Percentiles rank a stretch among this genome's conserved stretches.
phyloP scores from a whole-genome alignment of 495 filamentous ascomycete species.

The Podospora anserina region DNA sequence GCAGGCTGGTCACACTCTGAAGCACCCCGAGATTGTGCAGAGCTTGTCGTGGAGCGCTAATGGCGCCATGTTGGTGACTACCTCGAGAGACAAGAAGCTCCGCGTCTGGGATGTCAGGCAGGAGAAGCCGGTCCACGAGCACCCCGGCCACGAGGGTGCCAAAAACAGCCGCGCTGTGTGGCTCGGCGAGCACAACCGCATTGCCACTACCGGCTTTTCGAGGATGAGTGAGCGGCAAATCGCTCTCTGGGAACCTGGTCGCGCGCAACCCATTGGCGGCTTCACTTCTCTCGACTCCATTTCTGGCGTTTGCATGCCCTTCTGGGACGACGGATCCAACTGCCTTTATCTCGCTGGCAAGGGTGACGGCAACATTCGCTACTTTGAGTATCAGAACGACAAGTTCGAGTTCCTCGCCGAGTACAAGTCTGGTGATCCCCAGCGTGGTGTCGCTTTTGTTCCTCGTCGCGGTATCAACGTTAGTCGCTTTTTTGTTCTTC shows the following conservation, averaged over 20 bases:
- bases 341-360: slow-evolving; percentile 93
- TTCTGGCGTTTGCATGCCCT: slow-evolving; percentile 97
- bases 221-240: slow-evolving; percentile 97
- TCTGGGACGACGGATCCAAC: slow-evolving; percentile 96
- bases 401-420: slow-evolving; percentile 95
- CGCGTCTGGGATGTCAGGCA: slow-evolving; percentile 96
- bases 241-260: slow-evolving; percentile 89
- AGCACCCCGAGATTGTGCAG: slow-evolving; percentile 87
- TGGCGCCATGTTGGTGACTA: slow-evolving; percentile 84
- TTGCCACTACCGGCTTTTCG: slow-evolving; percentile 95
- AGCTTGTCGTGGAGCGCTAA: slow-evolving; percentile 94
- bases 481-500: slow-evolving; percentile 35
- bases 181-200: slow-evolving; percentile 92
- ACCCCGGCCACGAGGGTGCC: slow-evolving; percentile 80
- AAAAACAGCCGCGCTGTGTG: slow-evolving; percentile 96
- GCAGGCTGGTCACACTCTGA: slow-evolving; percentile 65
- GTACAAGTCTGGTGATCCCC: slow-evolving; percentile 91
- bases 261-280: slow-evolving; percentile 79
- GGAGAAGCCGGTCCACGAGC: slow-evolving; percentile 81
- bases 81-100: slow-evolving; percentile 96
- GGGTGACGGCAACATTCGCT: slow-evolving; percentile 97
- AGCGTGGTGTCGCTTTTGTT: slow-evolving; percentile 91
- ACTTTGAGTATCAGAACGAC: slow-evolving; percentile 95
- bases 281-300: slow-evolving; percentile 88
- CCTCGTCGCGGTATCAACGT: slow-evolving; percentile 90